Base-by-base conservation (phyloP, 768 basidiomycete genomes). In the Pleurotus tuber-regium region DNA sequence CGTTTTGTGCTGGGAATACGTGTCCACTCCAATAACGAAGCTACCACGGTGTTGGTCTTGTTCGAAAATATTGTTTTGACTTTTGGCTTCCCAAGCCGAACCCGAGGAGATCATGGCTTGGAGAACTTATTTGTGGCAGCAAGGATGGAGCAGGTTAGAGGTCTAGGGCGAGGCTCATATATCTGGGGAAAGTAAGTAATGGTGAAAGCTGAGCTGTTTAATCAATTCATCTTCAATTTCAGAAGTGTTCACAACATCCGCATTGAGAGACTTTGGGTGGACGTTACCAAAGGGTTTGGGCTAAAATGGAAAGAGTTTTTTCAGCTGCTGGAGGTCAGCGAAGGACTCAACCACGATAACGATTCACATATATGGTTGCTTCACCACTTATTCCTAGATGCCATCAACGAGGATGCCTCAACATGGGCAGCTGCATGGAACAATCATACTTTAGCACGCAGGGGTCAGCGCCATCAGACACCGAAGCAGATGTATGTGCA, bases 231-330 rank as follows among this genome's bases (percentile, higher is more conserved):
- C 11, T 11, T 41, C 19, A 9, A 2, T 18, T 41, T 8, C 44
- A 72, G 71, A 38, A 70, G 67, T 58, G 67, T 75, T 10, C 67
- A 75, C 52, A 76, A 74, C 42, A 70, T 64, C 4, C 59, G 69
- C 0, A 70, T 74, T 26, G 71, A 76, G 41, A 56, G 66, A 1
- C 56, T 75, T 0, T 76, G 74, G 72, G 60, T 59, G 24, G 68
- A 75, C 39, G 61, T 74, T 11, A 74, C 68, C 0, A 14, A 36
- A 14, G 65, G 63, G 0, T 62, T 71, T 54, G 68, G 70, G 1
- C 21, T 40, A 24, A 73, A 71, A 42, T 77, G 74, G 73, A 68
- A 71, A 38, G 36, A 52, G 0, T 71, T 74, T 43, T 75, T 75
- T 54, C 26, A 56, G 16, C 52, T 59, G 2, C 66, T 77, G 4